A percentile compares a stretch with the other conserved stretches of the same genome.
These are phyloP conservation scores for Candida glucosophila DNA, from an alignment of 1,139 yeast genomes.

Conservation along the genomic window DNA sequence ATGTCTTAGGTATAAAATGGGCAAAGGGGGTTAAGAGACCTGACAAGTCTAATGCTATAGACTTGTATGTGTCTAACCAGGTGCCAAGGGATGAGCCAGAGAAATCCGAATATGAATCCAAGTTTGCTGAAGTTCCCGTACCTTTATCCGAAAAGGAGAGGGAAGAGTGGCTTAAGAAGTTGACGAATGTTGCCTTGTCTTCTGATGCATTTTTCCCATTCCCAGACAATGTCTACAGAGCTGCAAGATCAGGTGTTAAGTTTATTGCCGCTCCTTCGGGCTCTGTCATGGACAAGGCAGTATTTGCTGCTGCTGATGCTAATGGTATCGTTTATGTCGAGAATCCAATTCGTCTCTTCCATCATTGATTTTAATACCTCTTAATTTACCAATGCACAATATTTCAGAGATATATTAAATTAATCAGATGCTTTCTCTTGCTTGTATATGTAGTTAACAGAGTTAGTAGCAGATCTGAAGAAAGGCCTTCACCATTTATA, in stretches of 20 bases:
- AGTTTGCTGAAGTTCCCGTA: constrained; percentile 73
- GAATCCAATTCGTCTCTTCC: constrained; percentile 96
- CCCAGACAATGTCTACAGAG: constrained; percentile 98
- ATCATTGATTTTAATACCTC: constrained; percentile 54
- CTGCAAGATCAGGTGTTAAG: constrained; percentile 92
- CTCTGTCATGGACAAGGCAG: constrained; percentile 96
- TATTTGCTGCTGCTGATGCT: constrained; percentile 89
- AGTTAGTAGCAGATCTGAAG: too few relatives aligned
- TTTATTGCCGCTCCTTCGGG: constrained; percentile 96
- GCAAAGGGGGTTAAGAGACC: constrained; percentile 98
- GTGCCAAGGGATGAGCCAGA: constrained; percentile 91
- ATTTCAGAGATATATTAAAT: too few relatives aligned
- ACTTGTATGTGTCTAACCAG: constrained; percentile 83
- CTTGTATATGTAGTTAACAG: too few relatives aligned
- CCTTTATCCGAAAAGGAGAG: constrained; percentile 82
- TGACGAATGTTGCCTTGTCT: constrained; percentile 79
- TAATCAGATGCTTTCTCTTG: too few relatives aligned
- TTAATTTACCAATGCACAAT: too few relatives aligned
- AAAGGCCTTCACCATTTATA: too few relatives aligned
- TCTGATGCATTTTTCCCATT: constrained; percentile 99
- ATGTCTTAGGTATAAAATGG: constrained; percentile 88
- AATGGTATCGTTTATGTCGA: constrained; percentile 83
- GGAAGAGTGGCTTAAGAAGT: constrained; percentile 74
- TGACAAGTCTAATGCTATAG: constrained; percentile 96
- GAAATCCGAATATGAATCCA: constrained; percentile 82